Evolutionary conservation across 176 grass and related monocot species (phyloP).

Genomic region (Carex scoparia): DNA sequence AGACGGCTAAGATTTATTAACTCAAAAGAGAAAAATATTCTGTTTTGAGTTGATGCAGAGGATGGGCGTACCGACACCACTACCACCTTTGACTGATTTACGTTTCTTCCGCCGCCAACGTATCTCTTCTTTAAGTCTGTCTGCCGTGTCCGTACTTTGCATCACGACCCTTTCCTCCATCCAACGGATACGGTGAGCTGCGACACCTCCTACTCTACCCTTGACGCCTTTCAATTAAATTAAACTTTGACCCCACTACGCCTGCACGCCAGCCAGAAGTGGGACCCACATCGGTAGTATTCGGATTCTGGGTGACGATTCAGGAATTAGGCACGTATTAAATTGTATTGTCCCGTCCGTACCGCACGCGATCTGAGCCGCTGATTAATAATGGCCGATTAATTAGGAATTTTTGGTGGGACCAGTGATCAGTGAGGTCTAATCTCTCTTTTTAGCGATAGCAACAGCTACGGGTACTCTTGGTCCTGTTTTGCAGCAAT

Average conservation of each 20-base stretch:
- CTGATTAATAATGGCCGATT: neutral
- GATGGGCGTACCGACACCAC: neutral
- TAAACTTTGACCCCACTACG: neutral
- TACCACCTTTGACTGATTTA: neutral
- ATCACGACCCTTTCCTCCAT: neutral
- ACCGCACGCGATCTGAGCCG: constrained; percentile 9
- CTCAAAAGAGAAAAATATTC: too few species aligned
- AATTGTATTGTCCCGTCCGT: constrained; percentile 5
- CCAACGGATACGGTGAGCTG: neutral
- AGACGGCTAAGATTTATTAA: too few species aligned
- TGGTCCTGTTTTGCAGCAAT: neutral
- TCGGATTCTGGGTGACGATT: neutral
- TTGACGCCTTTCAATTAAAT: neutral
- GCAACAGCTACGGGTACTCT: neutral
- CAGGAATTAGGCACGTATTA: neutral
- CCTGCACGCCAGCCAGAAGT: neutral
- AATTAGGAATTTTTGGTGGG: neutral
- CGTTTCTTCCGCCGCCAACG: neutral
- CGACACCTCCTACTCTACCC: too few species aligned
- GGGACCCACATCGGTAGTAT: neutral
- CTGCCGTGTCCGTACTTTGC: neutral
- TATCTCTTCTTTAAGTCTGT: neutral
- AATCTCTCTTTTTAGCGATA: constrained; percentile 18
- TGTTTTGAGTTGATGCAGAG: too few species aligned
- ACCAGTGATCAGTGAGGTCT: neutral